phyloP scores from a whole-genome alignment of 257 asterid genomes.

The Jasminum sambac region DNA sequence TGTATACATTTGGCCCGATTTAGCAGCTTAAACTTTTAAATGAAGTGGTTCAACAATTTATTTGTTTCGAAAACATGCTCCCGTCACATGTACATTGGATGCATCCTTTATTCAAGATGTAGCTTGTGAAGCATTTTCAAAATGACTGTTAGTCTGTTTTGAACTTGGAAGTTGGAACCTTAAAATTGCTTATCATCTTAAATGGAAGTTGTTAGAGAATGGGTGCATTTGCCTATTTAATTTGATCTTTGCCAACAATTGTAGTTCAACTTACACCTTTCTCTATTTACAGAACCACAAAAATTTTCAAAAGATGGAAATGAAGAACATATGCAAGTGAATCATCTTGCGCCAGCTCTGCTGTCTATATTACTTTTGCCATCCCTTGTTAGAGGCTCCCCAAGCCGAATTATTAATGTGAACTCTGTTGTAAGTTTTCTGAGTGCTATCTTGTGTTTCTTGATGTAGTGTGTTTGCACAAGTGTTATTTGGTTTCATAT shows the following conservation, averaged over 20 bases:
- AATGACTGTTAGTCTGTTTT: no score
- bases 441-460: slow-evolving; percentile 20
- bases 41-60: no score
- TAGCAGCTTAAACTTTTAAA: no score
- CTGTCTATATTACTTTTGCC: slow-evolving; percentile 89
- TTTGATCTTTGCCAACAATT: not conserved
- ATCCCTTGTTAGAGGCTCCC: slow-evolving; percentile 88
- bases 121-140: no score
- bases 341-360: slow-evolving; percentile 97
- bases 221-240: not conserved
- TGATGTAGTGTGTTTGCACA: not conserved
- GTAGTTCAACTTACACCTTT: slow-evolving; percentile 21
- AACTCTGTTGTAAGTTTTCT: slow-evolving; percentile 75
- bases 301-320: slow-evolving; percentile 77
- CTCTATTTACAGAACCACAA: slow-evolving; percentile 71
- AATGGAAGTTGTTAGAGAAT: not conserved
- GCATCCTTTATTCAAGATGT: no score
- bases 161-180: not conserved
- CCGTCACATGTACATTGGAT: no score
- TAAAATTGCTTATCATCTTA: not conserved
- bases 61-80: no score
- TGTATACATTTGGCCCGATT: no score
- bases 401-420: slow-evolving; percentile 88
- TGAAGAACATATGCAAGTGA: slow-evolving; percentile 96
- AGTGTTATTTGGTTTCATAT: not conserved